phyloP scores from a whole-genome alignment of 139 green algal genomes.

The Chlorella sorokiniana region DNA sequence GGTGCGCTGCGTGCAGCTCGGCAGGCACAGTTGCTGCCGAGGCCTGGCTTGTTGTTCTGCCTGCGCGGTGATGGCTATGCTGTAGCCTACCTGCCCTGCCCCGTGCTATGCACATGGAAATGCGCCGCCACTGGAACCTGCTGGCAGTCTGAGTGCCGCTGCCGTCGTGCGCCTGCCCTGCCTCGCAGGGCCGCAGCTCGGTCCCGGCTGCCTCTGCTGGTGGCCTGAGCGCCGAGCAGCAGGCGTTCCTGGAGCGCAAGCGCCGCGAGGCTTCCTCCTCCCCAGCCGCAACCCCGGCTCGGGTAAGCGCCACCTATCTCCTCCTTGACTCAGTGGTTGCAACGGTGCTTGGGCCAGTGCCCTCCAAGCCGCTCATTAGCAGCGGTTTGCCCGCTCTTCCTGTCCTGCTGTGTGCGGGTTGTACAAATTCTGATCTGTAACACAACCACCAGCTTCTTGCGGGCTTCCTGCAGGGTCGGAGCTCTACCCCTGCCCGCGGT shows the following conservation, averaged over 20 bases:
- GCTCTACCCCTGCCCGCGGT: background rate
- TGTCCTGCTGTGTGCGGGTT: no score
- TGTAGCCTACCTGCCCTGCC: background rate
- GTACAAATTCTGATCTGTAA: background rate
- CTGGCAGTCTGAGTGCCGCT: no score
- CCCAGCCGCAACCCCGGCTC: background rate
- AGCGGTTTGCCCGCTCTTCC: no score
- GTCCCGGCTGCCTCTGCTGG: background rate
- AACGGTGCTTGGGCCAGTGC: no score
- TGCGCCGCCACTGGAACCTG: no score
- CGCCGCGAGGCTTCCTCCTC: background rate
- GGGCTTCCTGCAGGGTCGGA: background rate
- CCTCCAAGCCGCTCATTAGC: no score
- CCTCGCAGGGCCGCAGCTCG: background rate
- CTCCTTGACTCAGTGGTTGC: no score
- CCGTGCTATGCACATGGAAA: background rate
- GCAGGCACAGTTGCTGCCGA: no score
- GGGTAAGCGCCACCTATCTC: background rate
- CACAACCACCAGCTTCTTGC: background rate
- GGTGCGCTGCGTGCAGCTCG: no score
- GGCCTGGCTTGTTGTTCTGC: no score
- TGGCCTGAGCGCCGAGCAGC: conserved; percentile 4
- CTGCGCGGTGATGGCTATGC: background rate
- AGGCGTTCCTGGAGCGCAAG: background rate
- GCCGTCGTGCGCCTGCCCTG: background rate